Base-by-base conservation (phyloP, 2,329 filamentous ascomycete species). In the Pseudogymnoascus sp. region DNA sequence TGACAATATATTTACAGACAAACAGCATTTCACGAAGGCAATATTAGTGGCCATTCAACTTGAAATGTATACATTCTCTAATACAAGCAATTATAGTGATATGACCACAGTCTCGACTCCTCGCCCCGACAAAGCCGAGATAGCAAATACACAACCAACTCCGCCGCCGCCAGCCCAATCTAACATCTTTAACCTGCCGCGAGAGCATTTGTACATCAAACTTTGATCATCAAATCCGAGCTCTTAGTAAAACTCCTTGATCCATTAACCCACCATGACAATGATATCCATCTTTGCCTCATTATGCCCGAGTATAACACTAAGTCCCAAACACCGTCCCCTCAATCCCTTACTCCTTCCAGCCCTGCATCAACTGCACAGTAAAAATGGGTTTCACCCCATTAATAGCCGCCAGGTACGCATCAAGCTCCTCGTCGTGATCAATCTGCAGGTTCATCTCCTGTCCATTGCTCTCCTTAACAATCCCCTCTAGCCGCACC, bases 361-460 rank as follows among this genome's bases (percentile, higher is more conserved):
- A 73, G 14, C 64, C 67, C 55, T 60, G 58, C 31, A 73, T 66
- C 38, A 73, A 62, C 55, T 72, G 69, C 19, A 73, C 71, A 21
- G 66, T 63, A 58, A 73, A 73, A 4, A 68, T 68, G 7, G 72
- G 70, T 65, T 73, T 73, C 1, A 72, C 67, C 5, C 69, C 69
- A 31, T 64, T 63, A 23, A 72, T 71, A 26, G 90, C 87, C 55
- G 81, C 78, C 67, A 94, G 73, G 74, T 92, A 93, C 0, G 86
- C 87, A 64, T 81, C 81, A 65, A 94, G 72, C 74, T 93, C 89
- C 65, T 85, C 83, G 68, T 92, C 87, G 41, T 86, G 81, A 62
- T 87, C 86, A 68, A 93, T 87, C 62, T 80, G 76, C 69, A 90
- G 81, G 14, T 78, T 78, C 49, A 89, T 77, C 69, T 90, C 87